A percentile compares a stretch with the other conserved stretches of the same genome.
These are phyloP conservation scores for Rhodotorula kratochvilovae DNA, from an alignment of 768 basidiomycete genomes.

Conservation along the genomic window DNA sequence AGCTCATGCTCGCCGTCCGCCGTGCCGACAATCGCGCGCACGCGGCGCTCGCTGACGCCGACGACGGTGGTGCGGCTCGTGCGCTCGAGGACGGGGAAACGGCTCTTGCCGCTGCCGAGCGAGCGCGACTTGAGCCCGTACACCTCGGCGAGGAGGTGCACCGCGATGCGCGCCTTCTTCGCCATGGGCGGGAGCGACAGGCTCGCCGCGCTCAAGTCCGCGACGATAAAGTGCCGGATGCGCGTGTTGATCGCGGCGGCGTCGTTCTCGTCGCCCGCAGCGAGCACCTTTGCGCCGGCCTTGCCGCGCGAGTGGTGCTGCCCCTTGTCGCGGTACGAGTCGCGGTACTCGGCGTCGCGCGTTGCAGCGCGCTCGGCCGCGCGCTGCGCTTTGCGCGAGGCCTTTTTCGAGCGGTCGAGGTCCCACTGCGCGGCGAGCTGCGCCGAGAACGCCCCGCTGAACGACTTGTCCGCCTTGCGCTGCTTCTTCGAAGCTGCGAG, in stretches of 20 bases:
- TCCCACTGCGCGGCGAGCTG: constrained; percentile 69
- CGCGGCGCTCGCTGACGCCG: constrained; percentile 59
- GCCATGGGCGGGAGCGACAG: constrained; percentile 75
- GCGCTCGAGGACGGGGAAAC: constrained; percentile 75
- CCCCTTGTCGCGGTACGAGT: constrained; percentile 48
- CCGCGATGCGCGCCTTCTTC: constrained; percentile 63
- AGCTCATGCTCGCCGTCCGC: constrained; percentile 44
- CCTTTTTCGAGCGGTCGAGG: constrained; percentile 76
- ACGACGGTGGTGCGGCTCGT: constrained; percentile 59
- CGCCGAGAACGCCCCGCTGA: constrained; percentile 52
- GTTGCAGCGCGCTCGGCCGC: constrained; percentile 56
- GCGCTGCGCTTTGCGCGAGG: constrained; percentile 64
- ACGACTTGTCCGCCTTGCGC: constrained; percentile 47
- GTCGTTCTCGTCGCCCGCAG: constrained; percentile 43
- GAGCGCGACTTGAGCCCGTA: constrained; percentile 73
- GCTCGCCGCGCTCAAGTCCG: constrained; percentile 54
- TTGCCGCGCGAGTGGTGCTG: constrained; percentile 35
- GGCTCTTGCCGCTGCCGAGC: constrained; percentile 61
- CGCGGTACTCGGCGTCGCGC: constrained; percentile 60
- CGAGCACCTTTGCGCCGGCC: constrained; percentile 54
- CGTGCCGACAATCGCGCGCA: constrained; percentile 51
- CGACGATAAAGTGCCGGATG: constrained; percentile 64
- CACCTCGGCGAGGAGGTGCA: constrained; percentile 74
- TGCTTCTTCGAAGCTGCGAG: constrained; percentile 46
- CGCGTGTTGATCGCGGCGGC: constrained; percentile 65